A percentile compares a stretch with the other conserved stretches of the same genome.
Conservation (phyloP, 2,329 filamentous ascomycete species). For the Pseudogymnoascus sp. region DNA sequence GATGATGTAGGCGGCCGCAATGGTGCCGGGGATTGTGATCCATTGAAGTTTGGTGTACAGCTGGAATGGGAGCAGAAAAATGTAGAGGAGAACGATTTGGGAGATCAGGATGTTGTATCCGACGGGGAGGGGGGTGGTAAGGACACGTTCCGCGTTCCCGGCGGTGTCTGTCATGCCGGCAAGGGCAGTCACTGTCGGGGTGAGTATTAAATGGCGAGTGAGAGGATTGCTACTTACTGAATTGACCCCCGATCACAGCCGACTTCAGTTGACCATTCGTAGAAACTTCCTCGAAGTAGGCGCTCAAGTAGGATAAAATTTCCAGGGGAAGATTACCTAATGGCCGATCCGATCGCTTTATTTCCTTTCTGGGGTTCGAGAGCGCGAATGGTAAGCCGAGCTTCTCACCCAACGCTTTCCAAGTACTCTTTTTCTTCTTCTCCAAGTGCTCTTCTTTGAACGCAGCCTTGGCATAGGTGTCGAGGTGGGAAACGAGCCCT, state of each 20-base stretch:
- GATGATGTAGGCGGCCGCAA: constrained; percentile 72
- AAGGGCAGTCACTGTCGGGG: constrained; percentile 32
- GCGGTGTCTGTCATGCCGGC: constrained; percentile 62
- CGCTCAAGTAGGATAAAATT: constrained; percentile 63
- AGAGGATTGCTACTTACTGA: constrained; percentile 17
- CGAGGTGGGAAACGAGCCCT: constrained; percentile 61
- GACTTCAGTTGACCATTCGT: constrained; percentile 31
- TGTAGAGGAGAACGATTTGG: constrained; percentile 81
- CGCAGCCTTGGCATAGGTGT: constrained; percentile 61
- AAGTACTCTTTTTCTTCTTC: constrained; percentile 25
- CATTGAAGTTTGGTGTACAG: constrained; percentile 55
- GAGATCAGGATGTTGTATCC: constrained; percentile 79
- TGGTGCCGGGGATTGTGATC: constrained; percentile 69
- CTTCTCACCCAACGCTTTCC: constrained; percentile 62
- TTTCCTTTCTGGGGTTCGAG: constrained; percentile 67
- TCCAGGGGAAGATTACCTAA: constrained; percentile 79
- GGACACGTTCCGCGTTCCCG: constrained; percentile 65
- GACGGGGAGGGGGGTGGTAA: constrained; percentile 73
- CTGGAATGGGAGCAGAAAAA: constrained; percentile 75
- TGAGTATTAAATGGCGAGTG: constrained; percentile 34
- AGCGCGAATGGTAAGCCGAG: constrained; percentile 69
- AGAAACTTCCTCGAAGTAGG: constrained; percentile 18
- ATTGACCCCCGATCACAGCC: constrained; percentile 23
- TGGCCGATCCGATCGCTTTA: constrained; percentile 65
- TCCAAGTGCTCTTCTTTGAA: constrained; percentile 36